Base-by-base conservation (phyloP, 768 basidiomycete genomes). In the Collybia sp. region DNA sequence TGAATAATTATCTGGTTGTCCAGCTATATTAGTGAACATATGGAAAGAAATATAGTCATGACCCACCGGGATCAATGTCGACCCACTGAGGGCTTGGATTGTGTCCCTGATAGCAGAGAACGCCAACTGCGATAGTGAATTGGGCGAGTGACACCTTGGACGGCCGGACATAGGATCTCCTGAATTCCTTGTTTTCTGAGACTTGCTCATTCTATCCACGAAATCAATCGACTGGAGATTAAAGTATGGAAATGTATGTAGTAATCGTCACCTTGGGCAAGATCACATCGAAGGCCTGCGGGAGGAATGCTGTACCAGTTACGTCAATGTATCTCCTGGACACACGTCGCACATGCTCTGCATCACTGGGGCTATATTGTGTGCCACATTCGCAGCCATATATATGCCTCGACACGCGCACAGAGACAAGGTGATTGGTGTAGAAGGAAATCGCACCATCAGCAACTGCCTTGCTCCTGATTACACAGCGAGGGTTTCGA, bases 141-240 rank as follows among this genome's bases (percentile, higher is more conserved):
- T 55, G 45, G 12, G 49, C 47, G 10, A 42, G 40, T 10, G n/a
- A 40, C 12, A 52, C 42, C 1, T 30, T 40, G 6, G 43, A 45
- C 3, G 42, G 40, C 6, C 45, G 30, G 20, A 40, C 46, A 37
- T 52, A 60, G 33, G 57, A 48, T 9, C 47, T 42, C 12, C 60
- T 51, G 43, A 60, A 61, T 44, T 61, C 58, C 39, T 46, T 47
- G 2, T 49, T 60, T 53, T 58, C 57, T 1, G 58, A 55, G 6
- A 61, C 57, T 53, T 63, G 62, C 60, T 71, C 45, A 64, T 70
- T 51, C 75, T 77, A 42, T 18, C 34, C 6, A n/a, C n/a, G 18
- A 18, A 6, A 19, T 42, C 18, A 16, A n/a, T 8, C 15, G 20
- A 40, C 39, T 6, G 36, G 11, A 11, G n/a, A 10, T n/a, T 16